A percentile compares a stretch with the other conserved stretches of the same genome.
Evolutionary conservation across 108 stramenopile species (phyloP).

Genomic region (Nitzschia putrida): DNA sequence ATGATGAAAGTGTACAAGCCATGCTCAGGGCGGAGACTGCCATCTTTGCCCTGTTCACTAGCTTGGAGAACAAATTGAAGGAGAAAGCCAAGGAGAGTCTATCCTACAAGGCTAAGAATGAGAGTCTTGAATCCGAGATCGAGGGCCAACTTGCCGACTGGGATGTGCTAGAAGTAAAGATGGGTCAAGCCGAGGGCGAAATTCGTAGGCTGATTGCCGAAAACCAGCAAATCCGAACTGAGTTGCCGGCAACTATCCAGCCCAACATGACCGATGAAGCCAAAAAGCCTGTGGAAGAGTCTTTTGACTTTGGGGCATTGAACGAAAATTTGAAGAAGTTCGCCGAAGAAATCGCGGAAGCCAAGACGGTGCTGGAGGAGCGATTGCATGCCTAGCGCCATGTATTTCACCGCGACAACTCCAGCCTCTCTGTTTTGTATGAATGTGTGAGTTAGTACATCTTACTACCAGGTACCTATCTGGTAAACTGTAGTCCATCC

Average conservation of each 20-base stretch:
- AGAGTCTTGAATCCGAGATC: not conserved
- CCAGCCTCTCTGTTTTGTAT: too few species aligned
- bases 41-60: too few species aligned
- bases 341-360: conserved; percentile 1
- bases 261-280: not conserved
- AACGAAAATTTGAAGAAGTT: conserved; percentile 6
- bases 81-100: too few species aligned
- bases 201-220: conserved; percentile 8
- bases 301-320: not conserved
- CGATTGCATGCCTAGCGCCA: too few species aligned
- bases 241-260: not conserved
- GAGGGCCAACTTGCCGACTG: conserved; percentile 6
- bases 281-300: not conserved
- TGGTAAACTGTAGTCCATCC: too few species aligned
- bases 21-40: too few species aligned
- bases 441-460: too few species aligned
- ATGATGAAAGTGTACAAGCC: too few species aligned
- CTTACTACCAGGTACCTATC: too few species aligned
- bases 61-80: too few species aligned
- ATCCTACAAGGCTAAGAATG: not conserved
- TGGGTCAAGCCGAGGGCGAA: conserved; percentile 10
- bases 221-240: not conserved
- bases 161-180: conserved; percentile 14
- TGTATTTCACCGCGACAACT: too few species aligned
- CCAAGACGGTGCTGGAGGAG: conserved; percentile 1